These are phyloP conservation scores for Azolla pinnata DNA, from an alignment of 75 land plant species.

Conservation along the genomic window DNA sequence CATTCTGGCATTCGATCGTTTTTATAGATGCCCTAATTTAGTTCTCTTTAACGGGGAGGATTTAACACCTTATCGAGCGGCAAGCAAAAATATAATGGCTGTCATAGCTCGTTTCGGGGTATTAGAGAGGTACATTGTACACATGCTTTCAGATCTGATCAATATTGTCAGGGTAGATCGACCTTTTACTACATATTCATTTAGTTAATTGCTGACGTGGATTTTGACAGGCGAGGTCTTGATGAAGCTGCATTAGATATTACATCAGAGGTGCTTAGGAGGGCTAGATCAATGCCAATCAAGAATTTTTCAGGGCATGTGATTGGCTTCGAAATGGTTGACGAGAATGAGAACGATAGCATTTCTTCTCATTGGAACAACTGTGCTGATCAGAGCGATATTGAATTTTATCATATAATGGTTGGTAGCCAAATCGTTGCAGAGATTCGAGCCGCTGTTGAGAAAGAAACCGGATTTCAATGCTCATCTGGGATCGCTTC, in stretches of 20 bases:
- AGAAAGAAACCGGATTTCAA: constrained; percentile 31
- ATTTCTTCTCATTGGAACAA: not conserved
- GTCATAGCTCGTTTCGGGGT: constrained; percentile 28
- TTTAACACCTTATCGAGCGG: constrained; percentile 39
- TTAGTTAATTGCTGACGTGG: not conserved
- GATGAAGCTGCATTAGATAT: constrained; percentile 39
- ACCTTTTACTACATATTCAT: not conserved
- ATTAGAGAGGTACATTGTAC: constrained; percentile 25
- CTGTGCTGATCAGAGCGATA: not conserved
- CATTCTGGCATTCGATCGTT: not conserved
- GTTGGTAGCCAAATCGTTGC: constrained; percentile 29
- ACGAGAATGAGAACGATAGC: not conserved
- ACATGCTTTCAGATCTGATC: no score
- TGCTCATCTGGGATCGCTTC: constrained; percentile 32
- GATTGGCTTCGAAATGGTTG: constrained; percentile 4
- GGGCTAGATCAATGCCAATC: constrained; percentile 6
- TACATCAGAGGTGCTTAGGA: constrained; percentile 23
- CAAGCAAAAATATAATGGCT: constrained; percentile 37
- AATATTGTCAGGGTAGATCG: no score
- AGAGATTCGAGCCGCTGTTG: constrained; percentile 32
- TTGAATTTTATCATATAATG: constrained; percentile 14
- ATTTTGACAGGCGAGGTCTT: constrained; percentile 27
- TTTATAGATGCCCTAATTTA: constrained; percentile 24
- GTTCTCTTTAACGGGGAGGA: constrained; percentile 40
- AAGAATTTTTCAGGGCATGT: constrained; percentile 21